A percentile compares a stretch with the other conserved stretches of the same genome.
Conservation (phyloP, 352 stramenopile genomes). For the Phytopythium oedochilum region DNA sequence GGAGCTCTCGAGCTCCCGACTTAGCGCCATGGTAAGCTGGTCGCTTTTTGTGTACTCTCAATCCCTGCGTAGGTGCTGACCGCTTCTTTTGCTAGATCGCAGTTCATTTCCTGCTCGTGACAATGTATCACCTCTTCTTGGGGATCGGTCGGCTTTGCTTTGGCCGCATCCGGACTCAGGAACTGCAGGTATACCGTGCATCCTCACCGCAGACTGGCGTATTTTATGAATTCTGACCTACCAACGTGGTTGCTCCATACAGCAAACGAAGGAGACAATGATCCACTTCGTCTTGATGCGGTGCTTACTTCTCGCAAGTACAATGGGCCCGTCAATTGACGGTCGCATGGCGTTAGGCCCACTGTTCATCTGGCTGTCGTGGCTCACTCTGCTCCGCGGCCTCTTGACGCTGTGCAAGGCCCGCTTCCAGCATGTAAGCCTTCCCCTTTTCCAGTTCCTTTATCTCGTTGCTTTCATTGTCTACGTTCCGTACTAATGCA, state of each 20-base stretch:
- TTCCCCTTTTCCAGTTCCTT: not conserved
- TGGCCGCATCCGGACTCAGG: constrained; percentile 34
- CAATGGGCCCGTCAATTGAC: constrained; percentile 35
- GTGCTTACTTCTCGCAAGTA: constrained; percentile 65
- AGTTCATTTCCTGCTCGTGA: constrained; percentile 63
- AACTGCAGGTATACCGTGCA: constrained; percentile 38
- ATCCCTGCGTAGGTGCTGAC: not conserved
- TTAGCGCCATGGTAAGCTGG: constrained; percentile 46
- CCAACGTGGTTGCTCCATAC: not conserved
- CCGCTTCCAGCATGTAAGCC: constrained; percentile 53
- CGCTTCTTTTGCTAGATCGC: constrained; percentile 38
- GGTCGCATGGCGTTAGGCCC: constrained; percentile 18
- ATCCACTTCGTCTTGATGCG: constrained; percentile 74
- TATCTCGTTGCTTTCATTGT: not conserved
- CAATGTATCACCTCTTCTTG: constrained; percentile 65
- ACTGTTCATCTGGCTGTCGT: constrained; percentile 64
- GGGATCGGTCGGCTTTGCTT: constrained; percentile 38
- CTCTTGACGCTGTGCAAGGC: constrained; percentile 56
- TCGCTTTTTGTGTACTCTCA: too few species aligned
- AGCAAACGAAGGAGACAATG: constrained; percentile 80
- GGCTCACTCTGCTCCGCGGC: constrained; percentile 51
- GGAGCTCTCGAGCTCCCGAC: constrained; percentile 49
- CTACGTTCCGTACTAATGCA: not conserved
- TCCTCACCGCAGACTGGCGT: not conserved
- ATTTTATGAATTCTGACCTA: not conserved